These are phyloP conservation scores for Mangifera indica DNA, from an alignment of 345 rosid genomes.

Conservation along the genomic window DNA sequence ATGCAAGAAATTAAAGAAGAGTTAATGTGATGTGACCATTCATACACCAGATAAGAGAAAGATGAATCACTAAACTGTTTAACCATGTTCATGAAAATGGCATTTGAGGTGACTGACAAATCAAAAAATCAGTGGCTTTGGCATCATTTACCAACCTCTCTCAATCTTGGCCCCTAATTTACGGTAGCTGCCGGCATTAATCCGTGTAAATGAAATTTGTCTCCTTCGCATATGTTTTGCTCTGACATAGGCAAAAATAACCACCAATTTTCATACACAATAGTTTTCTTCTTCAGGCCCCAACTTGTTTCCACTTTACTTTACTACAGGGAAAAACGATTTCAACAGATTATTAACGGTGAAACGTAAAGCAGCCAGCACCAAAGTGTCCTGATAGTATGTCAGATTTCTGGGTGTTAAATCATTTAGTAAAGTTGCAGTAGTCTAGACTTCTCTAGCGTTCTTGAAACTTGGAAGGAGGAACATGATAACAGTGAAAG, in stretches of 20 bases:
- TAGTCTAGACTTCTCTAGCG: background rate
- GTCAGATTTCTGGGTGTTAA: no score
- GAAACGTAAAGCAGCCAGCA: no score
- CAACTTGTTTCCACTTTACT: background rate
- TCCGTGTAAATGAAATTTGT: background rate
- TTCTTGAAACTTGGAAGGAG: background rate
- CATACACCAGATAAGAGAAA: background rate
- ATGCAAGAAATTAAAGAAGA: background rate
- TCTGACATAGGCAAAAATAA: background rate
- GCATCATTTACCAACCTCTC: conserved; percentile 39
- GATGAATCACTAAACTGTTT: background rate
- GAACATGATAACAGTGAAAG: background rate
- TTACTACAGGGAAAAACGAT: background rate
- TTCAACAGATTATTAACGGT: background rate
- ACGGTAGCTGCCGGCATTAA: conserved; percentile 22
- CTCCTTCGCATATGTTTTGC: background rate
- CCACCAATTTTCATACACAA: background rate
- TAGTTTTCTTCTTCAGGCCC: background rate
- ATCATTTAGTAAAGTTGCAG: no score
- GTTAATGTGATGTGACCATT: background rate
- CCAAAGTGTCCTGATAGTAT: no score
- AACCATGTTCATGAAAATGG: conserved; percentile 5
- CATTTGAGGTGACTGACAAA: background rate
- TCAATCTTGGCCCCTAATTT: conserved; percentile 32
- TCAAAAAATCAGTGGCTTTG: conserved; percentile 17